Evolutionary conservation across 1,284 basidiomycete genomes (phyloP), one percentile per base, ranked within the genome.

Genomic region (Cryptococcus neoformans): DNA sequence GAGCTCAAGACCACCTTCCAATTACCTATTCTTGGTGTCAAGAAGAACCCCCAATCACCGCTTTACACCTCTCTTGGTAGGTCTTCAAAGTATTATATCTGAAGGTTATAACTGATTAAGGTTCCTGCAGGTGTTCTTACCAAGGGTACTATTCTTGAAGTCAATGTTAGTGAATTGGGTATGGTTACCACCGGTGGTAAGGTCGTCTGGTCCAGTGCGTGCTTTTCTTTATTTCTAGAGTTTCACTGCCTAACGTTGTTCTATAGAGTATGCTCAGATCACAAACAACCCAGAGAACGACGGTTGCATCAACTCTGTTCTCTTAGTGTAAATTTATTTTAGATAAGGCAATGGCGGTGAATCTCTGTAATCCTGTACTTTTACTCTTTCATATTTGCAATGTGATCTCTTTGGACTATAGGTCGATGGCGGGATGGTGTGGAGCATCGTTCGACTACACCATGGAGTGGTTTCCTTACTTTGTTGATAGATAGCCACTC

Each of bases 121-220:
- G 28, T 28, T 28, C 4, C 4, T 28, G 28, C 28, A 28, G 28
- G 96, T 60, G 96, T 99, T 21, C 84, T 99, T 78, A 99, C 96
- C 4, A 99, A 99, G 78, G 96, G 96, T 62, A 99, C 96, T 6
- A 88, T 99, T 63, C 88, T 99, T 67, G 96, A 99, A 77, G 95
- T 99, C 71, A 99, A 99, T 73, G 95, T 95, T 16, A 92, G 90
- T 51, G 94, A 98, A 77, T 80, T 97, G 59, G 96, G 96, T 63
- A 88, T 99, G 85, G 96, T 99, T 54, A 99, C 96, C n/a, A 89
- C 96, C 2, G 94, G 95, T 54, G 96, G 96, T 65, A 99, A 99
- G 77, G 84, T 84, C 28, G 83, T 84, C 0, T 85, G 83, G 83
- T 82, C 81, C n/a, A 80, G 79, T 76, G 66, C 73, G 73, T 75